Base-by-base conservation (phyloP, 2,329 filamentous ascomycete species). In the Aspergillus ochraceus region DNA sequence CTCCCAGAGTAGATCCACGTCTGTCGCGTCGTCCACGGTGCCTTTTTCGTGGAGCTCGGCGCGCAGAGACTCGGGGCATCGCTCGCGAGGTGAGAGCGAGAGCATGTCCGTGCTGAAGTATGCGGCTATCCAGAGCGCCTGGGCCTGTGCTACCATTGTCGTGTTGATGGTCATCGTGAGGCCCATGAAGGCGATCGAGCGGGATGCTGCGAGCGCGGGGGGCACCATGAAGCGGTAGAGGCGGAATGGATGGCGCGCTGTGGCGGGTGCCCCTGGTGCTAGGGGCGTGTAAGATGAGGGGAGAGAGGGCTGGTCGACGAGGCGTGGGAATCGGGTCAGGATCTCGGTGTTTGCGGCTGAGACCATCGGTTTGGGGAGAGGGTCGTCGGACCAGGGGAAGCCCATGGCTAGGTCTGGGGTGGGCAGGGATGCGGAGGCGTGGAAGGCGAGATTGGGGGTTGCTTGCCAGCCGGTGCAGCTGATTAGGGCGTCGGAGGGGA, bases 101-200 rank as follows among this genome's bases (percentile, higher is more conserved):
- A 90, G 72, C 42, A 79, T 74, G 36, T 79, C 79, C 53, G 82
- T 12, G 12, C 14, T 79, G 26, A 93, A 83, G 69, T 86, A 91
- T 0, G 89, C 88, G 0, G 81, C 79, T 30, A 89, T 80, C 88
- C 88, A 90, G 3, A 90, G 76, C 0, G 84, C 83, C 55, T 83
- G 79, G 2, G 79, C 65, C 55, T 84, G 80, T 6, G 81, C 75
- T 3, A 80, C 66, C 29, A 80, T 64, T 1, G 75, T 66, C 39
- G 79, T 83, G 64, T 77, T 77, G 58, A 82, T 73, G 60, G 78
- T 80, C 64, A 75, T 77, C 19, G 80, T 69, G 52, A 82, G 74
- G 29, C 83, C 82, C 22, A 79, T 63, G 64, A 85, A 85, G 5
- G 79, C 81, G 6, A 84, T 70, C 2, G 79, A 79, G 19, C 79